Base-by-base conservation (phyloP, 2,329 filamentous ascomycete genomes). In the Cercospora citrullina region DNA sequence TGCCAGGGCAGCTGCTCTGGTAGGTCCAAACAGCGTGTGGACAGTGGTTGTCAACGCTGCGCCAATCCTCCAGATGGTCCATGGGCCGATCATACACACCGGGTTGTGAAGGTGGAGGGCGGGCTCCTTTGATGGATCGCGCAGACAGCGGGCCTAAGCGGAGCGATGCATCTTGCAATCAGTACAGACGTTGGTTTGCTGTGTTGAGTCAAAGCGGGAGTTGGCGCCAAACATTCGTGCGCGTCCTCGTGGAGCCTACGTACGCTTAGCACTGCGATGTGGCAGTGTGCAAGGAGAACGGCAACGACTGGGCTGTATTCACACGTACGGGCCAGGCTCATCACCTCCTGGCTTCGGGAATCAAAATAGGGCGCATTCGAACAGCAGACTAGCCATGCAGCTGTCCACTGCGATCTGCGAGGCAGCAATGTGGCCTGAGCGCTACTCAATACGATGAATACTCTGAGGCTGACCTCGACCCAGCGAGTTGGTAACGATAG, bases 351-450 rank as follows among this genome's bases (percentile, higher is more conserved):
- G 71, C 74, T 36, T 75, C 70, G 68, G 66, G 69, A 63, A 68
- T 69, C 72, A 80, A 80, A 74, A 78, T 73, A 74, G 71, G 70
- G 80, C 77, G 71, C 70, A 78, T 81, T 78, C 73, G 79, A 67
- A 77, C 77, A 78, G 65, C 65, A 67, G 76, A 77, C 77, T 79
- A 78, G 78, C 63, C 75, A 80, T 82, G 81, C 81, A 82, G 80
- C 80, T 79, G 79, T 75, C 80, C 79, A 81, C 80, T 81, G 78
- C 79, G 79, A 82, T 79, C 77, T 71, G 70, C 72, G 72, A 72
- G 70, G 70, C 71, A 77, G 73, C 77, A 77, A 65, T 67, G 77
- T 80, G 79, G 80, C 77, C 80, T 82, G 79, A 82, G 80, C 79
- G 78, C 74, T 73, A 62, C 57, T 74, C 77, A 78, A 81, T 80